Base-by-base conservation (phyloP, 2,329 filamentous ascomycete species). In the Leptographium radiaticola region DNA sequence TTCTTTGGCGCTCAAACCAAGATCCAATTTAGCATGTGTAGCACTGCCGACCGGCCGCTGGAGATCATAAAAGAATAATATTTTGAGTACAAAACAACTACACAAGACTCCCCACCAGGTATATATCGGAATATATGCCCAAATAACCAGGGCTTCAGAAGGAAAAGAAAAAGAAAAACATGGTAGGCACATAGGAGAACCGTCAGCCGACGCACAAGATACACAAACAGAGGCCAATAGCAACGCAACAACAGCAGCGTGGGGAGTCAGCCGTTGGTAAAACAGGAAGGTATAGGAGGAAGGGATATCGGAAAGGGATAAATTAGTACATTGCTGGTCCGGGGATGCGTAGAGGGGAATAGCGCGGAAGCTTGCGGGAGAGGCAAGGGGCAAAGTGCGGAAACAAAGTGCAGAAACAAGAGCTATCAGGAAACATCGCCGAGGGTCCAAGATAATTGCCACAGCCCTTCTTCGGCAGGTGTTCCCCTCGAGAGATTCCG, bases 101-200 rank as follows among this genome's bases (percentile, higher is more conserved):
- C 49, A 50, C 38, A 31, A 50, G 46, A 45, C 40, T 49, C 44
- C 53, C 53, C 45, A 34, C 20, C 38, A 55, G 54, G 51, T 53
- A 55, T 53, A 53, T 53, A 55, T 53, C 31, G 34, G 40, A 33
- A 49, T 36, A 54, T 33, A 48, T 25, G 46, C 53, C 33, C 40
- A 33, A 42, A 46, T 25, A 53, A 50, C 33, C 44, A 55, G 49
- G 49, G 47, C 30, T 25, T 49, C 53, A 48, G 33, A 45, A 38
- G 31, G 18, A 33, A 52, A 36, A 30, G 38, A 40, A 39, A 18
- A 20, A 20, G 25, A 25, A 25, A 25, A 25, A 25, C 25, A 25
- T 25, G 5, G 5, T n/a, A 40, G 9, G 36, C 20, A 42, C 25
- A 51, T 36, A 51, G 38, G 49, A 36, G 39, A 42, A 38, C 49